phyloP scores from a whole-genome alignment of 2,329 filamentous ascomycete genomes.

The Albophoma yamanashiensis region DNA sequence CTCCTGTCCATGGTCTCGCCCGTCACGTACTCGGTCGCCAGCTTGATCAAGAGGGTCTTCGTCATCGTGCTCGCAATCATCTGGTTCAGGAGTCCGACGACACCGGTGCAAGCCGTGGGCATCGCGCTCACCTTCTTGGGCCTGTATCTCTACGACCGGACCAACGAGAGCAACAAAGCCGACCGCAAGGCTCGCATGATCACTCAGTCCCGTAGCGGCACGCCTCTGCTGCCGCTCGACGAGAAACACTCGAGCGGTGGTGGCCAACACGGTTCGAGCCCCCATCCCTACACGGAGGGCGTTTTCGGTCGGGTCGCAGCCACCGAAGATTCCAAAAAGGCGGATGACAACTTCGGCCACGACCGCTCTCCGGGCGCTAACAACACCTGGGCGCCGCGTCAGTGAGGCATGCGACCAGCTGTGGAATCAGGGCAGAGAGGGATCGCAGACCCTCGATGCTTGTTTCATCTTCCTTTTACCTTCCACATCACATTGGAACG shows the following conservation, averaged over 20 bases:
- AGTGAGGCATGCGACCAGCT: not conserved
- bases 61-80: conserved; percentile 91
- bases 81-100: conserved; percentile 92
- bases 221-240: conserved; percentile 56
- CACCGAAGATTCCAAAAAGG: conserved; percentile 42
- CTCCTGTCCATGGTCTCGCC: conserved; percentile 88
- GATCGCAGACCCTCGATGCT: not conserved
- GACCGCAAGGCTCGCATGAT: conserved; percentile 70
- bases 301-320: conserved; percentile 25
- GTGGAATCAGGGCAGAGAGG: not conserved
- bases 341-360: conserved; percentile 35
- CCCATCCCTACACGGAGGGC: conserved; percentile 35
- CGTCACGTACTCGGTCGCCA: conserved; percentile 94
- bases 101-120: conserved; percentile 68
- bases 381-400: conserved; percentile 14
- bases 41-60: conserved; percentile 92
- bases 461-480: no score
- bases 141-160: conserved; percentile 91
- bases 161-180: conserved; percentile 76
- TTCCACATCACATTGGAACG: not conserved
- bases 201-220: conserved; percentile 18
- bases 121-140: conserved; percentile 86
- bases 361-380: conserved; percentile 32
- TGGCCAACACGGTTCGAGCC: not conserved
- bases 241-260: conserved; percentile 19